Evolutionary conservation across 2,329 filamentous ascomycete species (phyloP), one percentile per base, ranked within the genome.

Genomic region (Fusarium coffeatum): DNA sequence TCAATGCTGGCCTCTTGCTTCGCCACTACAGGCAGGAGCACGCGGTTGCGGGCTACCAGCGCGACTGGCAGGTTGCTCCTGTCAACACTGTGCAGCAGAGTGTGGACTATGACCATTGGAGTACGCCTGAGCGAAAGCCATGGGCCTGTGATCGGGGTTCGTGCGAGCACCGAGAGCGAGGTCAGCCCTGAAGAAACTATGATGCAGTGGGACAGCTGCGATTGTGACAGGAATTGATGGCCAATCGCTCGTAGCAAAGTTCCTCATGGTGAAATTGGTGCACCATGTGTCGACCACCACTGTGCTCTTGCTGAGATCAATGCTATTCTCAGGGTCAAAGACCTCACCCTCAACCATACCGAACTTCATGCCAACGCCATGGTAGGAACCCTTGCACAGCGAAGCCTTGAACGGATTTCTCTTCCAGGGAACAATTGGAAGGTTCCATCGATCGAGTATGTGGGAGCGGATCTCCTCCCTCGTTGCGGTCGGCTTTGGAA

Each of bases 371-470:
- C 6, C 27, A 8, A 54, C 32, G 0, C 40, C 50, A 25, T 43
- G 37, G 5, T 54, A 20, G 0, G 30, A 4, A 3, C 30, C n/a
- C 40, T 54, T 54, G 15, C 50, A 43, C 2, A 54, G 13, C 1
- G 27, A 54, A 1, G 7, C 9, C 1, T 2, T 15, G 4, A 54
- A n/a, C 0, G 13, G 16, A 10, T 15, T 27, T 4, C 2, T 1
- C 5, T 23, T 5, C 50, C 50, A 43, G 5, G 50, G 50, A 0
- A 32, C 50, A 3, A 43, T 6, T 2, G 50, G 37, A 1, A 54
- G 10, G 0, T 27, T 4, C 50, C 50, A 43, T 6, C 40, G 50
- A 1, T 54, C 50, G 1, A 54, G 27, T 0, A 54, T 30, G 1
- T 15, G n/a, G 25, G 20, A 54, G 4, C 25, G 8, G 6, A 54